These are phyloP conservation scores for Cucurbita pepo DNA, from an alignment of 306 rosid species.

Conservation along the genomic window DNA sequence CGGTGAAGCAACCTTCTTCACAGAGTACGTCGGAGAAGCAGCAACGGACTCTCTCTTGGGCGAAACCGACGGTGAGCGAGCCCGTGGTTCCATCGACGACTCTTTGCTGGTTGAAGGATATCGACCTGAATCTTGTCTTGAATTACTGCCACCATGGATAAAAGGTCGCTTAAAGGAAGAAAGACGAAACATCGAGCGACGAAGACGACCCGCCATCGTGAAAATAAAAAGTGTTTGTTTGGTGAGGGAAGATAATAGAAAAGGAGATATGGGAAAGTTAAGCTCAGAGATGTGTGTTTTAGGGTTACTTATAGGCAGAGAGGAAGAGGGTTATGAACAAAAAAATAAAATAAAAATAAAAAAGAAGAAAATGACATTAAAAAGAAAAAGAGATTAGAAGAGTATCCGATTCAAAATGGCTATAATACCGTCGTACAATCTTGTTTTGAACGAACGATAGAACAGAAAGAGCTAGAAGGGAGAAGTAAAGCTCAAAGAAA, in stretches of 20 bases:
- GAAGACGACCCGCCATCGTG: neutral
- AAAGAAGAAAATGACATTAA: neutral
- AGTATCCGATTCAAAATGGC: neutral
- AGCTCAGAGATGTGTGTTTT: neutral
- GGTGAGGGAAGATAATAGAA: neutral
- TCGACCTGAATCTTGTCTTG: neutral
- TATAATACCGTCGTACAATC: neutral
- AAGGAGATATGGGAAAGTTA: neutral
- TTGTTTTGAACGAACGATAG: too few species aligned
- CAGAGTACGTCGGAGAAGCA: neutral
- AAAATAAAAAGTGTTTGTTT: neutral
- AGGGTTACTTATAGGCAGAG: neutral
- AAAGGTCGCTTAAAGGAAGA: neutral
- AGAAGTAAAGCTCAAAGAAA: too few species aligned
- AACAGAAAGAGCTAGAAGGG: too few species aligned
- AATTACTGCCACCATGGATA: neutral
- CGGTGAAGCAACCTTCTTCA: neutral
- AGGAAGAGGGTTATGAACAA: neutral
- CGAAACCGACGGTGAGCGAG: neutral
- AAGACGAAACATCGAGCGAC: neutral
- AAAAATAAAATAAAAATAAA: neutral
- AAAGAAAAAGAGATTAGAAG: neutral
- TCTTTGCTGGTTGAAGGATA: neutral
- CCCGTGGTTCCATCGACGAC: neutral
- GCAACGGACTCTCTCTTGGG: neutral